A percentile compares a stretch with the other conserved stretches of the same genome.
These are phyloP conservation scores for Epichloe glyceriae DNA, from an alignment of 2,329 filamentous ascomycete species.

Conservation along the genomic window DNA sequence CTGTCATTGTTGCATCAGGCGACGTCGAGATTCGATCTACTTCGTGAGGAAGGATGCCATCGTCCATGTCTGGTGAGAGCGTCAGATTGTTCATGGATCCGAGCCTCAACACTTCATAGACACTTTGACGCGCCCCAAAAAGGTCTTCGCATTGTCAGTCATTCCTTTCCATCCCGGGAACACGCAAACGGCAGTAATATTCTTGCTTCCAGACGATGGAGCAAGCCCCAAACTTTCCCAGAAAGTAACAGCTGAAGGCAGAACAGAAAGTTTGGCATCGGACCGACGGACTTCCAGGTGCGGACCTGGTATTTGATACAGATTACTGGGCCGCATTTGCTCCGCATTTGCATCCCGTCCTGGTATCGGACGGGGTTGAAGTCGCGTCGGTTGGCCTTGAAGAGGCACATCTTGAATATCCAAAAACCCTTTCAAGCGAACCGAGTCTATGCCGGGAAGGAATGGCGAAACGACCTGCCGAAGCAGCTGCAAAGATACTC, in stretches of 20 bases:
- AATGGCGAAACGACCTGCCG: constrained; percentile 30
- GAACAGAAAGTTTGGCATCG: constrained; percentile 55
- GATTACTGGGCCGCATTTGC: constrained; percentile 34
- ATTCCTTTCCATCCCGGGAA: constrained; percentile 55
- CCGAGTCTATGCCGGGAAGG: constrained; percentile 26
- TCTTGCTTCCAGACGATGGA: constrained; percentile 57
- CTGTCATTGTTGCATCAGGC: constrained; percentile 27
- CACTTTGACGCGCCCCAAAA: constrained; percentile 56
- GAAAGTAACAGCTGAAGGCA: constrained; percentile 63
- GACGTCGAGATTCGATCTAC: constrained; percentile 31
- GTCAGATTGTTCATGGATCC: constrained; percentile 47
- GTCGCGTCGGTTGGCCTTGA: constrained; percentile 36
- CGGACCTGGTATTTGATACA: constrained; percentile 53
- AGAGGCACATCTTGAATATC: constrained; percentile 46
- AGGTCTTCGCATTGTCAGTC: constrained; percentile 44
- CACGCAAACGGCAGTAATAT: constrained; percentile 57
- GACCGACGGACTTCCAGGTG: constrained; percentile 60
- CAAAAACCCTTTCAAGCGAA: constrained; percentile 34
- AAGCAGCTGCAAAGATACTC: constrained; percentile 36
- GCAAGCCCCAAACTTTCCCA: constrained; percentile 72
- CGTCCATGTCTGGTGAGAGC: constrained; percentile 23
- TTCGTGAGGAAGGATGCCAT: constrained; percentile 38
- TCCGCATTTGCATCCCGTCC: constrained; percentile 30
- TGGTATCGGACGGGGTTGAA: constrained; percentile 35
- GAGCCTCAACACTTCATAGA: constrained; percentile 63